Conservation (phyloP, 2,329 filamentous ascomycete species). For the Calonectria montana region DNA sequence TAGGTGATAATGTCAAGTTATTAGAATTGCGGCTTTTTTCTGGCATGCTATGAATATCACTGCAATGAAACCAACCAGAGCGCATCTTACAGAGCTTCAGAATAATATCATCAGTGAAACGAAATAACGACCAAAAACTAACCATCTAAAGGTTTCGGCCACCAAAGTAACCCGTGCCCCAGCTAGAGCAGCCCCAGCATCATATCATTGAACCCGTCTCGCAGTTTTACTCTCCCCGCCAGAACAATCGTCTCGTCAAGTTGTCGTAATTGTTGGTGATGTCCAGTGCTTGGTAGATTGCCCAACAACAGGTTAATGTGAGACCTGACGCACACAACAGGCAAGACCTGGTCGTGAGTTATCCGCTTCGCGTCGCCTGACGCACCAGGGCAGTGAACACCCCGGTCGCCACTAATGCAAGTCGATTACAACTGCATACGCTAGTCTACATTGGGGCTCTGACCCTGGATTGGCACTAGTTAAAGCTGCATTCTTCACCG, state of each 20-base stretch:
- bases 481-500: not conserved
- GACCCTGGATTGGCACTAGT: not conserved
- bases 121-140: not conserved
- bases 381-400: not conserved
- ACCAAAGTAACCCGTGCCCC: not conserved
- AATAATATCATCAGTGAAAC: not conserved
- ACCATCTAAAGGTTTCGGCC: not conserved
- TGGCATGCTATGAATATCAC: not conserved
- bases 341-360: not conserved
- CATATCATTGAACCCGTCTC: not conserved
- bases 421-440: not conserved
- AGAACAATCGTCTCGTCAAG: not conserved
- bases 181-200: not conserved
- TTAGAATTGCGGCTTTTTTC: not conserved
- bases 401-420: not conserved
- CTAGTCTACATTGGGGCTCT: not conserved
- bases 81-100: not conserved
- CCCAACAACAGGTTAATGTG: not conserved
- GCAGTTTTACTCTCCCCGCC: not conserved
- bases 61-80: not conserved
- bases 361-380: not conserved
- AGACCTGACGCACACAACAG: not conserved
- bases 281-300: not conserved
- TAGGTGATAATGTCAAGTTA: too few species aligned
- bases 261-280: not conserved